Percentiles rank a stretch among this genome's conserved stretches.
phyloP scores from a whole-genome alignment of 2,329 filamentous ascomycete species.

The Diaporthe destruens region DNA sequence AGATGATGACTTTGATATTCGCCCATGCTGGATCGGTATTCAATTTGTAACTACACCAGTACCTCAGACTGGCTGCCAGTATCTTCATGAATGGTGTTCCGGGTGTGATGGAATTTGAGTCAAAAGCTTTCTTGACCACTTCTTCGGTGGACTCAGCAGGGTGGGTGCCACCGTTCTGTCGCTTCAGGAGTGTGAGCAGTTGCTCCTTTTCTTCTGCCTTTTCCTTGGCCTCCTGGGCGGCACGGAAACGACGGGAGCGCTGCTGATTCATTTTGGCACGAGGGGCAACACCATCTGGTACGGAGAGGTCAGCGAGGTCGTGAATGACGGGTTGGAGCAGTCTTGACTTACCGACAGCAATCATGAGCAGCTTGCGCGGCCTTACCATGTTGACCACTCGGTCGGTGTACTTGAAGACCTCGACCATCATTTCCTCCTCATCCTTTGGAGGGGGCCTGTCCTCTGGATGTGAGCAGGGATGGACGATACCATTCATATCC shows the following conservation, averaged over 20 bases:
- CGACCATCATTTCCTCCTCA: slow-evolving; percentile 99
- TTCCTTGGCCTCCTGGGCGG: slow-evolving; percentile 93
- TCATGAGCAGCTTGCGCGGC: slow-evolving; percentile 95
- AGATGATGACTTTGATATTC: slow-evolving; percentile 97
- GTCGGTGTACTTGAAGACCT: slow-evolving; percentile 98
- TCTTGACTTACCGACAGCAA: slow-evolving; percentile 84
- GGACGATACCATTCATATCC: slow-evolving; percentile 99
- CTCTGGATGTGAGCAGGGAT: slow-evolving; percentile 98
- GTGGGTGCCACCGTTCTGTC: slow-evolving; percentile 76
- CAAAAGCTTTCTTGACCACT: slow-evolving; percentile 89
- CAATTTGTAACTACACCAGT: slow-evolving; percentile 98
- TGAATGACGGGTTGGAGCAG: background rate
- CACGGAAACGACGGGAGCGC: slow-evolving; percentile 92
- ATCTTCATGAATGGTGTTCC: slow-evolving; percentile 99
- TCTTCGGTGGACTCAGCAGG: slow-evolving; percentile 72
- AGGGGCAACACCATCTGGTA: slow-evolving; percentile 89
- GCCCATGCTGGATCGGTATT: slow-evolving; percentile 97
- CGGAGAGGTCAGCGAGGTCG: slow-evolving; percentile 46
- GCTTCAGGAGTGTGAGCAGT: slow-evolving; percentile 84
- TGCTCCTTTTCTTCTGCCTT: slow-evolving; percentile 93
- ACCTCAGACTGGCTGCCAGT: slow-evolving; percentile 87
- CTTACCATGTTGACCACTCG: slow-evolving; percentile 99
- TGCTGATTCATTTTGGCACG: slow-evolving; percentile 99
- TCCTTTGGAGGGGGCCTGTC: slow-evolving; percentile 90
- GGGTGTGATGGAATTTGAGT: slow-evolving; percentile 88